Evolutionary conservation across 106 monocot genomes (phyloP), one percentile per base, ranked within the genome.

Genomic region (Posidonia australis): DNA sequence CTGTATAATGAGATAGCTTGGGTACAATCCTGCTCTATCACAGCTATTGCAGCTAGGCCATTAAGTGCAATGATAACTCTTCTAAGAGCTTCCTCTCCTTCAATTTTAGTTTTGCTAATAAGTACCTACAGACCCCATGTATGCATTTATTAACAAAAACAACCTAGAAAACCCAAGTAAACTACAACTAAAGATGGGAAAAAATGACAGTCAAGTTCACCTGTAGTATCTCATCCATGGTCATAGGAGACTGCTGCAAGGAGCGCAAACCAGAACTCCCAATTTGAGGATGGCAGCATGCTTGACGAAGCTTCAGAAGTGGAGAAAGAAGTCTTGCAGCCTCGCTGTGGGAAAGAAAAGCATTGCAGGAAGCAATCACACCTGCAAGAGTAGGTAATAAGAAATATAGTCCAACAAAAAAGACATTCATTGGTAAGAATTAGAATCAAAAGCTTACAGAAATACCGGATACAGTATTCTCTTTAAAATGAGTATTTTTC

Each of bases 271-370:
- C 96, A 68, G 84, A 90, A 68, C 90, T 85, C 45, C 96, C 96
- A 74, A 96, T 87, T 85, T 96, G 96, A 69, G 96, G 96, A 78
- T 96, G 96, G 54, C 96, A 96, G 64, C 96, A 96, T 51, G 96
- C 96, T 60, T 96, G 96, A 36, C 96, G 90, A 82, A 96, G 86
- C 77, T 90, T 96, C 47, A 96, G 65, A 13, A 96, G 79, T 74
- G 90, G 80, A 51, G 60, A 67, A 30, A 96, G 76, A 73, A 96
- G 78, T 74, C 70, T 90, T 57, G 80, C 70, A 63, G 84, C 79
- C 60, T 90, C 84, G 60, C 55, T 67, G 67, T 72, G 82, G 43
- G 90, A 82, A 74, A 87, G 84, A 79, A 74, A 71, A 72, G 30
- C 51, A 80, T 80, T 59, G 23, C 65, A 71, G 18, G 72, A 46